phyloP scores from a whole-genome alignment of 192 early-diverging fungal genomes.

The Gaertneriomyces sp. region DNA sequence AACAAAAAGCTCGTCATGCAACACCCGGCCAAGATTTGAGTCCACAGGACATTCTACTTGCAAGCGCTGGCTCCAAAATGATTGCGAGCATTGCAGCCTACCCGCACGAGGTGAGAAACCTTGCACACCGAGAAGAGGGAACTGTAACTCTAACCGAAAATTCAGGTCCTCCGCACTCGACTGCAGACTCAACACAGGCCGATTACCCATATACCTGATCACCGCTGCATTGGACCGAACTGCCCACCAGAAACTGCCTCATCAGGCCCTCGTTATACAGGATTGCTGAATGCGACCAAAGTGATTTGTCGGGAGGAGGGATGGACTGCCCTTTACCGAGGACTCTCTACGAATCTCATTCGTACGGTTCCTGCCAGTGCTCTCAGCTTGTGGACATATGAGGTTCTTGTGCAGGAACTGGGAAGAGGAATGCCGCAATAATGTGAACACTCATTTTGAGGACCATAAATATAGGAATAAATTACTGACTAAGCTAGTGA shows the following conservation, averaged over 20 bases:
- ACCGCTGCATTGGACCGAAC: conserved; percentile 19
- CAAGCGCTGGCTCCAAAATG: conserved; percentile 85
- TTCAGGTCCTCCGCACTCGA: conserved; percentile 79
- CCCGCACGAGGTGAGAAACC: conserved; percentile 76
- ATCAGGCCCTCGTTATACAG: conserved; percentile 61
- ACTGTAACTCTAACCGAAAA: neutral
- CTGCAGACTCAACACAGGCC: conserved; percentile 75
- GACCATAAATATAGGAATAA: too few relatives aligned
- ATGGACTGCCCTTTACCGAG: conserved; percentile 77
- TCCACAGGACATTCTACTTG: conserved; percentile 64
- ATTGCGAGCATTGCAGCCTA: conserved; percentile 85
- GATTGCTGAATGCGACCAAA: conserved; percentile 73
- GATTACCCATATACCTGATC: conserved; percentile 50
- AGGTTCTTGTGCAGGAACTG: conserved; percentile 62
- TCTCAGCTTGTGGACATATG: conserved; percentile 84
- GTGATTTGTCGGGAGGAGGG: conserved; percentile 79
- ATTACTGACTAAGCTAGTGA: too few relatives aligned
- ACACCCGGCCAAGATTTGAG: conserved; percentile 21
- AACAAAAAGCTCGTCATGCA: conserved; percentile 6
- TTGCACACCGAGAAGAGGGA: neutral
- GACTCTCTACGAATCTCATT: conserved; percentile 79
- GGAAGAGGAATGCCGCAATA: neutral
- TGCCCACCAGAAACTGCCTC: conserved; percentile 15
- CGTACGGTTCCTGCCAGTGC: conserved; percentile 86
- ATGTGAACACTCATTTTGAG: too few relatives aligned